Evolutionary conservation across 2,329 filamentous ascomycete species (phyloP), one percentile per base, ranked within the genome.

Genomic region (Aspergillus phoenicis): DNA sequence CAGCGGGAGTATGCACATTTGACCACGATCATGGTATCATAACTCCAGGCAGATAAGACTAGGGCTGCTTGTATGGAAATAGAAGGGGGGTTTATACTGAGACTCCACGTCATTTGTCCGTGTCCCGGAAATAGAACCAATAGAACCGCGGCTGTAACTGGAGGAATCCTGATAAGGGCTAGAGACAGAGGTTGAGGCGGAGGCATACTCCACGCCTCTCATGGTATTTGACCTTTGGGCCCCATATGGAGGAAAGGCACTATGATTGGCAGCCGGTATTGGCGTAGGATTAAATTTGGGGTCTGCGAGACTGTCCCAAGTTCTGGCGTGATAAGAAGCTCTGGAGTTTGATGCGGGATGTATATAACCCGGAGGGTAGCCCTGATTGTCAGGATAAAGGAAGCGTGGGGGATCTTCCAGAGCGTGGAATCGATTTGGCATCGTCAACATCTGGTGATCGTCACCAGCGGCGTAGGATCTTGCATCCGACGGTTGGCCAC

Each of bases 81-180:
- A 63, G 48, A 56, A 61, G 63, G 62, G 56, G 56, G 64, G 52
- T 33, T 52, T 26, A 73, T 74, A 74, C 73, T 72, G 70, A 60
- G 72, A 74, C 52, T 74, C 73, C 65, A 70, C 57, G 61, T 75
- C 73, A 62, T 68, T 68, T 53, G 67, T 60, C 57, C 68, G 68
- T 57, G 64, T 63, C 26, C 43, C 61, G 58, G 69, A 45, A 8
- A 45, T 45, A 45, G 41, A 68, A 61, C 66, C 62, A 55, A 68
- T 64, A 55, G 67, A 70, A 24, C 67, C 69, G 48, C 68, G 66
- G 41, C 65, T 60, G 55, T 67, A 66, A 59, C 55, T 70, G 43
- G 64, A 60, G 53, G 61, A 59, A 55, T 72, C 70, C 52, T 68
- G 63, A 28, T 68, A 69, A 6, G 62, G 57, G 39, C 49, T 65